These are phyloP conservation scores for Saccharomyces mikatae DNA, from an alignment of 805 yeast genomes.

Conservation along the genomic window DNA sequence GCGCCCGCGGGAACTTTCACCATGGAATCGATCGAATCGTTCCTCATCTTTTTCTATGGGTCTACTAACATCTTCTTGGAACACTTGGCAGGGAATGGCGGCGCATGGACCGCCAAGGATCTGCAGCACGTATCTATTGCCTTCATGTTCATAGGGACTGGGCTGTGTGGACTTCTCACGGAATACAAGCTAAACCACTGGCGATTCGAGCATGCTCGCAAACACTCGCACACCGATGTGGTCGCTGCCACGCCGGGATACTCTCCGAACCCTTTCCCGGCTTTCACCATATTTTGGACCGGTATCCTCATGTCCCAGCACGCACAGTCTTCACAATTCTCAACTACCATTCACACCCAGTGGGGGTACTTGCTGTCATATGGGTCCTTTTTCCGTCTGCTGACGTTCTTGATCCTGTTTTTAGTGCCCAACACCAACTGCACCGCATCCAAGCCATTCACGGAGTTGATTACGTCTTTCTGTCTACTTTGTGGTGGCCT, in stretches of 20 bases:
- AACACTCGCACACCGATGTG: constrained; percentile 7
- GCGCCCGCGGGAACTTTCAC: constrained; percentile 46
- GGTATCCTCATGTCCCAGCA: constrained; percentile 94
- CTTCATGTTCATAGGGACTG: constrained; percentile 84
- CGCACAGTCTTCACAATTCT: constrained; percentile 68
- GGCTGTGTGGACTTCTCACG: constrained; percentile 78
- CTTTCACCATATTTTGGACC: constrained; percentile 90
- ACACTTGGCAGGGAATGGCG: constrained; percentile 71
- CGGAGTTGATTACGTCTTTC: constrained; percentile 75
- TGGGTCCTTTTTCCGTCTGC: constrained; percentile 69
- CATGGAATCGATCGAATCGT: constrained; percentile 79
- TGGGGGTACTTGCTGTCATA: constrained; percentile 87
- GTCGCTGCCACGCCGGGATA: constrained; percentile 55
- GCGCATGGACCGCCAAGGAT: constrained; percentile 84
- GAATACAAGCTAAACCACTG: constrained; percentile 60
- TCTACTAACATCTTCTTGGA: constrained; percentile 84
- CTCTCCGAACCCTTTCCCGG: constrained; percentile 92
- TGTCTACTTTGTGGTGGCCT: constrained; percentile 81
- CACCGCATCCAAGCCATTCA: constrained; percentile 66
- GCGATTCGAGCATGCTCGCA: constrained; percentile 41
- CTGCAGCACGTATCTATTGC: constrained; percentile 88
- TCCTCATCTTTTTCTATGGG: constrained; percentile 80
- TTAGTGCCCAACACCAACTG: constrained; percentile 32
- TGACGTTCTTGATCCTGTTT: constrained; percentile 51
- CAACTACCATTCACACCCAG: constrained; percentile 77